Base-by-base conservation (phyloP, 331 rosid genomes). In the Malus hybrid region DNA sequence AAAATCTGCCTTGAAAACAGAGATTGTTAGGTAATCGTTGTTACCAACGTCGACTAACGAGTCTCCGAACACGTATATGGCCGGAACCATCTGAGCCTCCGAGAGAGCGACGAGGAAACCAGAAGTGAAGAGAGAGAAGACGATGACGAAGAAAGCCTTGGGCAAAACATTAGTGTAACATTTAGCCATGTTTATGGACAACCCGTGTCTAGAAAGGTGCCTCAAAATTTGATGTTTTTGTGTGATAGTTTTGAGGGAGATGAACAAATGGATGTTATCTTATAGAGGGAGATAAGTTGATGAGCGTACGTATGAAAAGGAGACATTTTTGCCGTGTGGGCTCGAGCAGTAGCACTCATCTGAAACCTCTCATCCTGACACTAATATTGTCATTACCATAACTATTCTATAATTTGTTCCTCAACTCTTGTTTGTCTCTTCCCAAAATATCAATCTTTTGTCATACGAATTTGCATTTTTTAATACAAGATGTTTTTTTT, bases 31-130 rank as follows among this genome's bases (percentile, higher is more conserved):
- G 78, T 80, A n/a, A 50, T 83, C 76, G 70, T 80, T 83, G 76
- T 83, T 83, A 10, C 87, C 87, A 36, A 83, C 87, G 39, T 83
- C 87, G 10, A 73, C 39, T 14, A 83, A 65, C 3, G 87, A 83
- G 77, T 83, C 87, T 28, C 87, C 84, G 2, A 83, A 83, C 19
- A 83, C 81, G 50, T 76, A 79, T 31, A 83, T 70, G 42, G 84
- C 84, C 0, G 87, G 84, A 31, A 76, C 84, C 66, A 13, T 62
- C 70, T 65, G 73, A 19, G 80, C 84, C 10, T 59, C 32, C 19
- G 71, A 71, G 18, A 22, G 50, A 18, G 22, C 14, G 62, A 65
- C 34, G 36, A 64, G 36, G 36, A 64, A 63, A 34, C 24, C 36
- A 62, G 22, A 65, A 29, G 59, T 5, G 77, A 67, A 59, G 75